These are phyloP conservation scores for Iberis amara DNA, from an alignment of 441 rosid genomes.

Conservation along the genomic window DNA sequence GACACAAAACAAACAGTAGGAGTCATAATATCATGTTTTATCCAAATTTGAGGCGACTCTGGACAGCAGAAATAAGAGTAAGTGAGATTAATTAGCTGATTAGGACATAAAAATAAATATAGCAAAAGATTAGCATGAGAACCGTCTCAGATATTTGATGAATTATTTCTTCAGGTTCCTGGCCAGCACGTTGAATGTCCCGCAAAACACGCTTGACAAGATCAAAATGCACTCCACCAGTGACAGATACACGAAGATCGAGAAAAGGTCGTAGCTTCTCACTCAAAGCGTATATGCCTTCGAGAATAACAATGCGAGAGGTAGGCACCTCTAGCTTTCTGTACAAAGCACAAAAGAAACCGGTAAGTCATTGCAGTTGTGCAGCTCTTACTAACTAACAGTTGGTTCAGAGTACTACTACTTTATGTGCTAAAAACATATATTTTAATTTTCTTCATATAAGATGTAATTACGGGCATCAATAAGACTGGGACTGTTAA, in stretches of 20 bases:
- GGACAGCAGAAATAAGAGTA: neutral
- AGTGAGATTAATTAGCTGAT: slow-evolving; percentile 20
- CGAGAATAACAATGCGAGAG: slow-evolving; percentile 85
- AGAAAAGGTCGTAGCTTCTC: slow-evolving; percentile 80
- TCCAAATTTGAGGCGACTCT: slow-evolving; percentile 5
- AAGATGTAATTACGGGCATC: too few species aligned
- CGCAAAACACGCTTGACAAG: slow-evolving; percentile 93
- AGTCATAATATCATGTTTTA: slow-evolving; percentile 4
- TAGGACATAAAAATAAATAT: slow-evolving; percentile 18
- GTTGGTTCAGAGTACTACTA: slow-evolving; percentile 10
- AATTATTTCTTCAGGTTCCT: slow-evolving; percentile 96
- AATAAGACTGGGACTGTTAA: neutral
- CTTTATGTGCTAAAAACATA: too few species aligned
- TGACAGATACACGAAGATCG: slow-evolving; percentile 95
- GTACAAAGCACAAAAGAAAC: slow-evolving; percentile 27
- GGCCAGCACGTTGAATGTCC: slow-evolving; percentile 95
- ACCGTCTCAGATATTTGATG: slow-evolving; percentile 98
- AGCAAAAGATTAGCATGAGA: slow-evolving; percentile 26
- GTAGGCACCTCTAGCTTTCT: slow-evolving; percentile 89
- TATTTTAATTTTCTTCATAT: neutral
- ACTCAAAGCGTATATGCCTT: slow-evolving; percentile 90
- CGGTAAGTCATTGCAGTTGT: slow-evolving; percentile 12
- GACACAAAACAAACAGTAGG: slow-evolving; percentile 3
- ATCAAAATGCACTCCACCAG: slow-evolving; percentile 96
- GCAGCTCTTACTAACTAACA: slow-evolving; percentile 13